Percentiles rank a stretch among this genome's conserved stretches.
Evolutionary conservation across 805 yeast genomes (phyloP).

Genomic region (Saturnispora hagleri): DNA sequence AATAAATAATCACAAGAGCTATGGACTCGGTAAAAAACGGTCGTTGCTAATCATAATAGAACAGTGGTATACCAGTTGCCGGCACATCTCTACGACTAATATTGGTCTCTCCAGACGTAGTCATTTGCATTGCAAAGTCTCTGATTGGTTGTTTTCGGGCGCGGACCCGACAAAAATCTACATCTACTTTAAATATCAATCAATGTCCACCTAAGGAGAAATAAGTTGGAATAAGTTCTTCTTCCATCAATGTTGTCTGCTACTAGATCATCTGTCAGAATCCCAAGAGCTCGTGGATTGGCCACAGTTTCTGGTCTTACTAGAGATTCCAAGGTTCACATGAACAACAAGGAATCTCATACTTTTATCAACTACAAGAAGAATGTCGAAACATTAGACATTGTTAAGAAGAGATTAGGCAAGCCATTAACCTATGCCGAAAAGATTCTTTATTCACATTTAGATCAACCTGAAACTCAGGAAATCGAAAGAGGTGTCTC

Average conservation of each 20-base stretch:
- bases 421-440: slow-evolving; percentile 91
- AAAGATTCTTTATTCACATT: slow-evolving; percentile 87
- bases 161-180: slow-evolving; percentile 3
- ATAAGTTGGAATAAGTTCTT: neutral
- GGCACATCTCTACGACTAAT: neutral
- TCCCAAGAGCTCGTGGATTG: slow-evolving; percentile 34
- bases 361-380: slow-evolving; percentile 89
- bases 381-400: slow-evolving; percentile 78
- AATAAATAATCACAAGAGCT: neutral
- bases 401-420: slow-evolving; percentile 60
- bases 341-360: slow-evolving; percentile 58
- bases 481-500: slow-evolving; percentile 69
- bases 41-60: neutral
- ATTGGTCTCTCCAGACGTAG: neutral
- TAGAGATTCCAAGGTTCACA: slow-evolving; percentile 45
- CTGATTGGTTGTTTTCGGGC: neutral
- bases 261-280: slow-evolving; percentile 22
- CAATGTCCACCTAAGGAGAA: neutral
- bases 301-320: slow-evolving; percentile 44
- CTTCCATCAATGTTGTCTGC: slow-evolving; percentile 23
- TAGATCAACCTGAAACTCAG: slow-evolving; percentile 80
- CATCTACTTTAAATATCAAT: neutral
- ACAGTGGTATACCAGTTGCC: neutral
- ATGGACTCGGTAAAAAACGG: neutral
- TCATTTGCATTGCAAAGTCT: neutral